Base-by-base conservation (phyloP, 805 yeast species). In the Blastobotrys muscicola region DNA sequence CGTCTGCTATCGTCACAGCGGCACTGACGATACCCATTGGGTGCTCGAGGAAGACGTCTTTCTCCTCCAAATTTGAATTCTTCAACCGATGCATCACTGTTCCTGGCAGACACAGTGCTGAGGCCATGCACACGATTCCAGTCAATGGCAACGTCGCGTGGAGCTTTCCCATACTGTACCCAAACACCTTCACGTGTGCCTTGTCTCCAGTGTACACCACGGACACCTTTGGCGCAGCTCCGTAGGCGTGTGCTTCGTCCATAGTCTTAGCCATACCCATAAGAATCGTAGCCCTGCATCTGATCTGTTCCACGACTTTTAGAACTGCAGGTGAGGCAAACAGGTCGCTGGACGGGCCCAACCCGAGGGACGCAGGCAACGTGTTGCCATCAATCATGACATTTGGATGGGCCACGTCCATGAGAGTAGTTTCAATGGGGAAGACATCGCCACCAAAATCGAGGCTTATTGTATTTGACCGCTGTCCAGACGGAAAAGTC, bases 161-260 rank as follows among this genome's bases (percentile, higher is more conserved):
- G 13, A 37, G 33, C 31, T 37, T 36, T 3, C 45, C 45, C 45
- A 42, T 42, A 30, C 45, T 42, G 40, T 42, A 42, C 4, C 41
- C 45, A n/a, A 42, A 32, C 11, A 33, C 45, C 11, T 8, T 7
- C 4, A 43, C 33, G 42, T 38, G 38, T 3, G 38, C 26, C 8
- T 7, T 14, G 8, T n/a, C 11, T 4, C 43, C 38, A 8, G 38
- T 5, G 10, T 31, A 8, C 10, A 33, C 12, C 16, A 40, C 11
- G 20, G 43, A 38, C 6, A 40, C 33, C 15, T 40, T 40, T n/a
- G 43, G 43, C 8, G 43, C 33, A 3, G 38, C 43, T 29, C 33
- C 33, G 14, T 29, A 15, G 16, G n/a, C 10, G 20, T 38, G 38
- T 9, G 43, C 43, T 3, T 31, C 38, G 20, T 29, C 39, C 3